Evolutionary conservation across 2,329 filamentous ascomycete genomes (phyloP).

Genomic region (Clarireedia hainanense): DNA sequence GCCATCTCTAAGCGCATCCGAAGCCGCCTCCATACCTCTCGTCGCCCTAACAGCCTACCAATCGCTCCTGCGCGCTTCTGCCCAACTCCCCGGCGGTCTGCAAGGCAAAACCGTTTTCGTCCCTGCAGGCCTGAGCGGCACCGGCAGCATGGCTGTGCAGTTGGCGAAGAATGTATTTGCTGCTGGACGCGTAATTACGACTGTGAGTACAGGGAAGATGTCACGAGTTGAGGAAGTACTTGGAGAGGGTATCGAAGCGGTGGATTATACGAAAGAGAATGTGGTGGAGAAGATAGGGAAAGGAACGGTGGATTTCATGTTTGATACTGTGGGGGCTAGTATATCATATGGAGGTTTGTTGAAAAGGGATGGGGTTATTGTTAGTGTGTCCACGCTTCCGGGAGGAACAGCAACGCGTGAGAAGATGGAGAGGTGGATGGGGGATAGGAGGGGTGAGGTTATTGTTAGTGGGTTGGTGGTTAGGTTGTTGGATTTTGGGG

Average conservation of each 20-base stretch:
- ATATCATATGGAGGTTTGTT: slow-evolving; percentile 32
- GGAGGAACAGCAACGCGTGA: slow-evolving; percentile 16
- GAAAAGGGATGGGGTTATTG: slow-evolving; percentile 30
- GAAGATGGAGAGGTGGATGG: background rate
- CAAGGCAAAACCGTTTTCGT: slow-evolving; percentile 34
- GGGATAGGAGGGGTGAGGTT: background rate
- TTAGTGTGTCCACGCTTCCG: slow-evolving; percentile 24
- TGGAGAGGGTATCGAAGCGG: slow-evolving; percentile 31
- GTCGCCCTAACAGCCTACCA: slow-evolving; percentile 34
- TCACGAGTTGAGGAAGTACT: slow-evolving; percentile 31
- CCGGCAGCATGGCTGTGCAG: slow-evolving; percentile 34
- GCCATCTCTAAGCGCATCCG: slow-evolving; percentile 30
- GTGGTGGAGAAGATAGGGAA: slow-evolving; percentile 27
- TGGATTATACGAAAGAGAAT: slow-evolving; percentile 34
- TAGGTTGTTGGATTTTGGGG: slow-evolving; percentile 26
- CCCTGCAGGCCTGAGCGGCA: slow-evolving; percentile 33
- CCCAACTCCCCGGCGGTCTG: slow-evolving; percentile 29
- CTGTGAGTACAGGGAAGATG: slow-evolving; percentile 37
- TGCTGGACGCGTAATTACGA: slow-evolving; percentile 38
- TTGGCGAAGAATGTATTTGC: slow-evolving; percentile 38
- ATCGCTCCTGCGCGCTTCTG: slow-evolving; percentile 29
- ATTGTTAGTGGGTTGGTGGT: background rate
- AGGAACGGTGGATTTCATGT: slow-evolving; percentile 35
- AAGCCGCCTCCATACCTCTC: slow-evolving; percentile 36
- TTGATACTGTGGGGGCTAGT: slow-evolving; percentile 34